These are phyloP conservation scores for Eutrema japonicum DNA, from an alignment of 345 rosid species.

Conservation along the genomic window DNA sequence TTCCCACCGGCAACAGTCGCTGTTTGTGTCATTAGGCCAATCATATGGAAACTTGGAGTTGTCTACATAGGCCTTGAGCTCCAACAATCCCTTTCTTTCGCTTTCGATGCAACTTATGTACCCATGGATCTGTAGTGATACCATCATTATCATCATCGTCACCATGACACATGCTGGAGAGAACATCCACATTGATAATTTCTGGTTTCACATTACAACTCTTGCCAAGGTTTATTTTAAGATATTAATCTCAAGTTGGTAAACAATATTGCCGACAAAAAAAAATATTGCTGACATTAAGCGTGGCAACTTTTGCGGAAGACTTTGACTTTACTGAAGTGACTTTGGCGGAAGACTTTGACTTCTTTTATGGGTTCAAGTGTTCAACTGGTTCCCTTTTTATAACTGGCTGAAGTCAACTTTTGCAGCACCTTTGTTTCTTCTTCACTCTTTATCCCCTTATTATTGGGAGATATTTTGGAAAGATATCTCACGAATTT, in stretches of 20 bases:
- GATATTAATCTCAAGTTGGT: neutral
- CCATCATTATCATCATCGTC: neutral
- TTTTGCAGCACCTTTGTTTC: too few relatives aligned
- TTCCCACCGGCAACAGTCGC: constrained; percentile 24
- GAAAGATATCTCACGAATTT: too few relatives aligned
- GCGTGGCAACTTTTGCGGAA: neutral
- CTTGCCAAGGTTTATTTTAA: neutral
- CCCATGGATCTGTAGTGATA: neutral
- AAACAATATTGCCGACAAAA: neutral
- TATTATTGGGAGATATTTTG: too few relatives aligned
- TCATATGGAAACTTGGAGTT: neutral
- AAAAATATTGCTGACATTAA: neutral
- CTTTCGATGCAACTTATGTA: constrained; percentile 18
- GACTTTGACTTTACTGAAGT: too few relatives aligned
- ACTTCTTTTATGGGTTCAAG: too few relatives aligned
- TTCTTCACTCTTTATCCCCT: too few relatives aligned
- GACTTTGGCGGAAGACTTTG: too few relatives aligned
- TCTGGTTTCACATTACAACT: neutral
- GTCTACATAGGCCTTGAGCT: constrained; percentile 4
- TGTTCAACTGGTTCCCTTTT: too few relatives aligned
- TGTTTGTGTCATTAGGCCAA: constrained; percentile 1
- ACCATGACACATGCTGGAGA: neutral
- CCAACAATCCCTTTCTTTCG: constrained; percentile 25
- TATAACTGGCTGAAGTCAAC: too few relatives aligned
- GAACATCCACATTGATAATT: neutral